These are phyloP conservation scores for Isoetes taiwanensis DNA, from an alignment of 75 land plant species.

Conservation along the genomic window DNA sequence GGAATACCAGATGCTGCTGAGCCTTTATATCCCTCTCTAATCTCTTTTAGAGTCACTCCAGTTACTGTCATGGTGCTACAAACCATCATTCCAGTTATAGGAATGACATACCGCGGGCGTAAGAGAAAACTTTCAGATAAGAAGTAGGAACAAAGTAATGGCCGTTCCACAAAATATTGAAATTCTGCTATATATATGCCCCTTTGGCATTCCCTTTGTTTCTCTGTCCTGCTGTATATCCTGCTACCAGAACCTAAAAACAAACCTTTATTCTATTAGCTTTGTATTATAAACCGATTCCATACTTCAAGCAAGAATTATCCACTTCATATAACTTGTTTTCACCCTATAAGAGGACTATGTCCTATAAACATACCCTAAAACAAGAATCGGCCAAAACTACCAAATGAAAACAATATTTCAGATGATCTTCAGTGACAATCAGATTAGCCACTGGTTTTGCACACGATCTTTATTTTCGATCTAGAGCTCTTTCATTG, in stretches of 20 bases:
- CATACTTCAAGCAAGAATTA: too few relatives aligned
- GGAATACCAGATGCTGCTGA: constrained; percentile 48
- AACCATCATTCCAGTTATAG: constrained; percentile 92
- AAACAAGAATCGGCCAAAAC: too few relatives aligned
- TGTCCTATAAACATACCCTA: too few relatives aligned
- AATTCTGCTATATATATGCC: constrained; percentile 47
- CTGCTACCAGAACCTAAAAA: constrained; percentile 73
- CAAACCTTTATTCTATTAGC: too few relatives aligned
- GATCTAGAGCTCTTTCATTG: too few relatives aligned
- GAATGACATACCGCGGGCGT: constrained; percentile 89
- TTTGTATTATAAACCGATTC: too few relatives aligned
- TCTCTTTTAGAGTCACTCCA: constrained; percentile 81
- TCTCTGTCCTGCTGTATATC: constrained; percentile 80
- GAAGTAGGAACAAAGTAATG: constrained; percentile 57
- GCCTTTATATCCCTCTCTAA: constrained; percentile 65
- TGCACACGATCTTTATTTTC: too few relatives aligned
- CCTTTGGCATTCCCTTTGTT: constrained; percentile 74
- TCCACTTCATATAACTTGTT: too few relatives aligned
- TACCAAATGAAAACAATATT: too few relatives aligned
- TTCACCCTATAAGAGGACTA: too few relatives aligned
- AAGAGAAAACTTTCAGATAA: constrained; percentile 68
- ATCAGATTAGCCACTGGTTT: too few relatives aligned
- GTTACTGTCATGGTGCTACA: constrained; percentile 95
- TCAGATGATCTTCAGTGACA: too few relatives aligned
- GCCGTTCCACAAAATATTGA: constrained; percentile 72